Base-by-base conservation (phyloP, 306 rosid genomes). In the Rubus parviflorus region DNA sequence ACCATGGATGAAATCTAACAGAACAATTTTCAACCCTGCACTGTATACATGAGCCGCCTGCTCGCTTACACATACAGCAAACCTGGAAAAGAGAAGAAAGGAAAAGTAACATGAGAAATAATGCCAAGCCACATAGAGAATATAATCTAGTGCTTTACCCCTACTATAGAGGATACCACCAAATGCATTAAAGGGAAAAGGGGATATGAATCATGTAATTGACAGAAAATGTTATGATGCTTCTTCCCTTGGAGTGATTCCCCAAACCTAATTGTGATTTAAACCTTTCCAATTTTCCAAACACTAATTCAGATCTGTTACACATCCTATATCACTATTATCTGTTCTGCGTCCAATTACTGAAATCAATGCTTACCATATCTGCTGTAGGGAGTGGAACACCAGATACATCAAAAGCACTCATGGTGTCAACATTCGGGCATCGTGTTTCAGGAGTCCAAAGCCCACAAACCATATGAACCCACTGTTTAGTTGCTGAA, bases 401-500 rank as follows among this genome's bases (percentile, higher is more conserved):
- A 56, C 87, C 85, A 51, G 89, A 84, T 73, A 90, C 94, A 81
- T 90, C 91, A 84, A 90, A 86, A 86, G 94, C 88, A 87, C 87
- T 86, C 94, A 90, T 90, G 30, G 94, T 90, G 71, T 86, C 85
- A 72, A 86, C 90, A 76, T 87, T 87, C 3, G 90, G 94, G 84
- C 94, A 90, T 72, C 94, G 82, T 74, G 94, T 87, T 82, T 83
- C 83, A 46, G 94, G 90, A 84, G 94, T 90, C 94, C 94, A 90
- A 78, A 90, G 94, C 74, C 91, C 94, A 86, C 94, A 90, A 79
- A 90, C 94, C 90, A 87, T 84, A 78, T 90, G 94, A 82, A 90
- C 81, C 94, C 94, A 90, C 83, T 90, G 94, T 85, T 86, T 90
- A 70, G 84, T 81, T 79, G 83, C 76, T 6, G 86, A 62, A 86